phyloP scores from a whole-genome alignment of 2,329 filamentous ascomycete genomes.

The Sarocladiaceae sp. region DNA sequence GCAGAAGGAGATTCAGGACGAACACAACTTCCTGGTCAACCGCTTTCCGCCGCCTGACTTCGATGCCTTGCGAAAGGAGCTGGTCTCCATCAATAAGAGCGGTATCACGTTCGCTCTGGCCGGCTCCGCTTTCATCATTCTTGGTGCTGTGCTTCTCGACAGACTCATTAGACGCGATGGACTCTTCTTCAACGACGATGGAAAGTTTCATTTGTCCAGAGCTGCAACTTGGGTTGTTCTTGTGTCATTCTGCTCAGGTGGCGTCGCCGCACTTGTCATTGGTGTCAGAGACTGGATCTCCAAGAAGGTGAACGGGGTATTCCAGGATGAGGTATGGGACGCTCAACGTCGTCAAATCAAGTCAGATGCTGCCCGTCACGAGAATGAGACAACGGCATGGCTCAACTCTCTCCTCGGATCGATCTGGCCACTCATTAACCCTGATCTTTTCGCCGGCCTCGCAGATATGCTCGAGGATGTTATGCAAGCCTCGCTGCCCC shows the following conservation, averaged over 20 bases:
- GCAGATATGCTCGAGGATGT: slow-evolving; percentile 72
- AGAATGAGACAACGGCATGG: slow-evolving; percentile 66
- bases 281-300: slow-evolving; percentile 55
- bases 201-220: slow-evolving; percentile 16
- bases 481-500: slow-evolving; percentile 72
- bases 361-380: slow-evolving; percentile 32
- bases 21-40: slow-evolving; percentile 35
- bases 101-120: slow-evolving; percentile 33
- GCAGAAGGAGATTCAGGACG: slow-evolving; percentile 28
- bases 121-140: slow-evolving; percentile 27
- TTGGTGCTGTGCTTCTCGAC: slow-evolving; percentile 19
- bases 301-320: slow-evolving; percentile 57
- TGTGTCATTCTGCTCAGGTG: slow-evolving; percentile 11
- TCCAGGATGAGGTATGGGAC: slow-evolving; percentile 68
- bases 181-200: slow-evolving; percentile 8
- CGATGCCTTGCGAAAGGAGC: slow-evolving; percentile 31
- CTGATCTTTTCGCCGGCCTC: slow-evolving; percentile 65
- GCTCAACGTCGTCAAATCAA: slow-evolving; percentile 52
- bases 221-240: slow-evolving; percentile 22
- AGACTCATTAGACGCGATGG: slow-evolving; percentile 15
- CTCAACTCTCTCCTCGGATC: slow-evolving; percentile 64
- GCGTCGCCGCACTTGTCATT: slow-evolving; percentile 28
- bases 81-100: slow-evolving; percentile 25
- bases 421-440: slow-evolving; percentile 72
- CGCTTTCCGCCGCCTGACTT: slow-evolving; percentile 47